Evolutionary conservation across 495 filamentous ascomycete genomes (phyloP).

Genomic region (Friedmanniomyces endolithicus): DNA sequence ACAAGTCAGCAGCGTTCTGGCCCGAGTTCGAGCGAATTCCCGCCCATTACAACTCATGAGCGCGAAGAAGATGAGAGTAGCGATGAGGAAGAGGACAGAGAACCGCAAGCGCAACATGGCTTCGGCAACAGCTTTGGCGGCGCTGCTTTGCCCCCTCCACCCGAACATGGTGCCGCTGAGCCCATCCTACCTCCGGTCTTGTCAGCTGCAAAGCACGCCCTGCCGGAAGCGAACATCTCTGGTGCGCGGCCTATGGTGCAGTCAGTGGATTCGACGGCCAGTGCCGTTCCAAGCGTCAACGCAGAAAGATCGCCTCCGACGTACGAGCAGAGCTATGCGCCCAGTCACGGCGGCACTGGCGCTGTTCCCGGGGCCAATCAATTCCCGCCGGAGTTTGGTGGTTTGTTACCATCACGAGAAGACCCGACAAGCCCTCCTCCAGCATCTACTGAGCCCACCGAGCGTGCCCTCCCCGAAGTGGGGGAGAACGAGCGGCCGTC

Average conservation of each 20-base stretch:
- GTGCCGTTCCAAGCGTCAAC: conserved; percentile 38
- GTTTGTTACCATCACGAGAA: conserved; percentile 50
- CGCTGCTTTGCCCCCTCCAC: conserved; percentile 53
- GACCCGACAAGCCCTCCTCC: conserved; percentile 45
- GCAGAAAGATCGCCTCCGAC: conserved; percentile 54
- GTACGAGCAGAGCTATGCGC: conserved; percentile 41
- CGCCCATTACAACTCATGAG: conserved; percentile 50
- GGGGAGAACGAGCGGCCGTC: not conserved
- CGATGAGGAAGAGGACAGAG: conserved; percentile 57
- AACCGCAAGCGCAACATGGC: conserved; percentile 48
- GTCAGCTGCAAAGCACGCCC: not conserved
- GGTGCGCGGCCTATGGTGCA: not conserved
- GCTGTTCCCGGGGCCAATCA: conserved; percentile 31
- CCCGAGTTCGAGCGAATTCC: conserved; percentile 55
- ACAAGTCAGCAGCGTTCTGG: not conserved
- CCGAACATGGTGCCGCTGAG: conserved; percentile 14
- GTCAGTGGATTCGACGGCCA: conserved; percentile 20
- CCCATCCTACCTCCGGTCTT: not conserved
- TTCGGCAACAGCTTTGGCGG: conserved; percentile 77
- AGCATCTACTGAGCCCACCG: not conserved
- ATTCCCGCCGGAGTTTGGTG: conserved; percentile 49
- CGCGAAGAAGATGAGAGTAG: conserved; percentile 51
- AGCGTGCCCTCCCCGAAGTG: not conserved
- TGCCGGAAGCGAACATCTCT: conserved; percentile 1
- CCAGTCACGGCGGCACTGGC: conserved; percentile 23